Conservation (phyloP, 371 early-diverging fungal species). For the Vittaforma corneae region DNA sequence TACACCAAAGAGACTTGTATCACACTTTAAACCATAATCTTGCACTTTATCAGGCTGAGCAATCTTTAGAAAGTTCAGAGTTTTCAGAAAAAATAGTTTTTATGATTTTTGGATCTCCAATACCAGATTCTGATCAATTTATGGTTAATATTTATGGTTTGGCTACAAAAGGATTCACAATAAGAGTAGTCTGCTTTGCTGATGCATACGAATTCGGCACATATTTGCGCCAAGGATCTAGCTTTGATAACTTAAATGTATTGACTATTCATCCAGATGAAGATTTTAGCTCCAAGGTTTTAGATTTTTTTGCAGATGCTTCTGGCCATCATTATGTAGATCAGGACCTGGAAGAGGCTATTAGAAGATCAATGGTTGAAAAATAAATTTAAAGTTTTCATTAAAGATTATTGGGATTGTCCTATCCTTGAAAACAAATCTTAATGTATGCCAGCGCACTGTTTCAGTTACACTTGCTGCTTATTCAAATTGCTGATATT, state of each 20-base stretch:
- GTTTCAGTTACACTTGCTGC: too few species aligned
- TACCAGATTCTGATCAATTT: slow-evolving; percentile 64
- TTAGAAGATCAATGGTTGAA: slow-evolving; percentile 28
- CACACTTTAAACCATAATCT: slow-evolving; percentile 16
- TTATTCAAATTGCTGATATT: too few species aligned
- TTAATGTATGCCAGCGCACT: too few species aligned
- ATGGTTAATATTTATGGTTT: slow-evolving; percentile 76
- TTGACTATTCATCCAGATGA: slow-evolving; percentile 18
- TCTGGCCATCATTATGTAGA: too few species aligned
- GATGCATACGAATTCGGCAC: slow-evolving; percentile 75
- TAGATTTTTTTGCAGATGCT: slow-evolving; percentile 24
- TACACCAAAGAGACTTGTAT: slow-evolving; percentile 22
- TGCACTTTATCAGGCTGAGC: slow-evolving; percentile 18
- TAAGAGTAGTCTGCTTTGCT: slow-evolving; percentile 88
- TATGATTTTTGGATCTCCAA: slow-evolving; percentile 79
- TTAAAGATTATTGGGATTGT: too few species aligned
- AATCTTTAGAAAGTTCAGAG: slow-evolving; percentile 65
- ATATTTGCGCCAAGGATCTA: slow-evolving; percentile 7
- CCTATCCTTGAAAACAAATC: too few species aligned
- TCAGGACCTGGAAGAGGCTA: slow-evolving; percentile 47
- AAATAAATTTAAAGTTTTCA: too few species aligned
- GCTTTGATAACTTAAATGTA: slow-evolving; percentile 17
- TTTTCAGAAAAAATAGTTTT: slow-evolving; percentile 80
- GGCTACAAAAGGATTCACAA: slow-evolving; percentile 84
- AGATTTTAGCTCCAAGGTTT: slow-evolving; percentile 24